Evolutionary conservation across 2,329 filamentous ascomycete genomes (phyloP), one percentile per base, ranked within the genome.

Genomic region (Trichoderma atroviride): DNA sequence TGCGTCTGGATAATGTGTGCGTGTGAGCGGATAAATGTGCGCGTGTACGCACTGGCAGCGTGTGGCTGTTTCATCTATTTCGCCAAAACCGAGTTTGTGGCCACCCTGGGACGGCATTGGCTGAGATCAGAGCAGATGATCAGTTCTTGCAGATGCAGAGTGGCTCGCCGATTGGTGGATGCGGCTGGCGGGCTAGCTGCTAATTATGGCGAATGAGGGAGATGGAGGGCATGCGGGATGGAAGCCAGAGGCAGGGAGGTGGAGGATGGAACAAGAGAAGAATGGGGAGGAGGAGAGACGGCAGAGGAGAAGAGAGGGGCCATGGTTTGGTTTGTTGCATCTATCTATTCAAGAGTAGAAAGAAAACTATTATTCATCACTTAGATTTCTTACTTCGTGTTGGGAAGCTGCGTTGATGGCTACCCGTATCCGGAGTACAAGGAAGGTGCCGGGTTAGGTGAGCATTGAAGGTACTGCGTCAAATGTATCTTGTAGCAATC

Each of bases 121-220:
- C 43, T 31, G 40, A 40, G 35, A 59, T 24, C 64, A 37, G 55
- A 52, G 64, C 64, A 67, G 64, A 67, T 67, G 64, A 67, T 67
- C 64, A 67, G 64, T 67, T 67, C 55, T 67, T 67, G 64, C 64
- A 67, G 64, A 67, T 59, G 64, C 35, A 47, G 55, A 58, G 50
- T 33, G 29, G 64, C 64, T 35, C 55, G 55, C 64, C 64, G 64
- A 67, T 67, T 59, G 55, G 64, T 53, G 35, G 53, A 67, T 59
- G 64, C 64, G 31, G 40, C 40, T 58, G n/a, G 55, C 40, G 29
- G 55, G 43, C 55, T 59, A 57, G 37, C 4, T 63, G 22, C 27
- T 22, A 67, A 58, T 67, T 27, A 67, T 59, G 40, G 55, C 64
- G 55, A 67, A 67, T 67, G 64, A 47, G 55, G 35, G 29, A 35